Base-by-base conservation (phyloP, 768 basidiomycete species). In the Mycena capillaripes region DNA sequence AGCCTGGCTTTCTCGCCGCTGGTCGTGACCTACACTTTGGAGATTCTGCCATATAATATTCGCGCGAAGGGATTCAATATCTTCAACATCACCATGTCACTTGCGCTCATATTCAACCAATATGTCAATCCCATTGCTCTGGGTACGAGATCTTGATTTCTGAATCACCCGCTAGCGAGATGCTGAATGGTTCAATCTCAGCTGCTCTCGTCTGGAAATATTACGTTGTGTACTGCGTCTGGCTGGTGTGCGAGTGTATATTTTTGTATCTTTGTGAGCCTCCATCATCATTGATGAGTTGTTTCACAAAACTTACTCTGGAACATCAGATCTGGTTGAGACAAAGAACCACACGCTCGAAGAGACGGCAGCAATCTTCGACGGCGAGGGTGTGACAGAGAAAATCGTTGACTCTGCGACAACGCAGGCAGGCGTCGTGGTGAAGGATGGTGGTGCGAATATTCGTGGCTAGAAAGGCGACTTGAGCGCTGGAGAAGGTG, bases 61-160 rank as follows among this genome's bases (percentile, higher is more conserved):
- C 95, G 95, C 80, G 95, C 95, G 75, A 96, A 95, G 86, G 94
- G 95, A 61, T 91, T 95, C 85, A 93, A 88, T 73, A 77, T 95
- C 66, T 94, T 96, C 86, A 93, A 90, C 83, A 92, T 96, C 79
- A 83, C 89, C 70, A 89, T 95, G 78, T 94, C 93, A 14, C 74
- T 92, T 66, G 88, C 95, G 7, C 90, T 96, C 74, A 93, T 97
- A 80, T 95, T 97, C 83, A 96, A 95, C 80, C 95, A 95, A 82
- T 94, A 95, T 77, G 90, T 92, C 79, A 96, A 96, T 85, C 95
- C 94, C 42, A 88, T 95, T 78, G 94, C 93, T 42, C 84, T 95
- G 48, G 86, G 80, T 79, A 69, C 55, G 79, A 55, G 21, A 30
- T 59, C 25, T 59, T 42, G 38, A 42, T 42, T 59, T 42, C 23